A percentile compares a stretch with the other conserved stretches of the same genome.
phyloP scores from a whole-genome alignment of 768 basidiomycete genomes.

The Trametes meyenii region DNA sequence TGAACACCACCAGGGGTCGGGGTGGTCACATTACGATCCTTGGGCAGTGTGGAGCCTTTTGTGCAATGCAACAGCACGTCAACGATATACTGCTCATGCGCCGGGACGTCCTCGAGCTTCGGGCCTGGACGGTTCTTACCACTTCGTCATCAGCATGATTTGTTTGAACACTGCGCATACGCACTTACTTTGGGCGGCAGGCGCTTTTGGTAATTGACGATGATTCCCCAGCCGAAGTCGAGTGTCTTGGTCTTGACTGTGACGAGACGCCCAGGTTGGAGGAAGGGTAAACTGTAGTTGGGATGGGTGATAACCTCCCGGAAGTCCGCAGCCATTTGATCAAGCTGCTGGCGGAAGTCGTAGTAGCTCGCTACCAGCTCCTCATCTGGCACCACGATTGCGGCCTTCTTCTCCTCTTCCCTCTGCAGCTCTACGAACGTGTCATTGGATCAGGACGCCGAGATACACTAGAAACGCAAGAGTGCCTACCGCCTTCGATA shows the following conservation, averaged over 20 bases:
- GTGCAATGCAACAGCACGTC: constrained; percentile 89
- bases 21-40: constrained; percentile 55
- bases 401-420: constrained; percentile 67
- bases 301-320: constrained; percentile 93
- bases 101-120: constrained; percentile 66
- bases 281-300: constrained; percentile 90
- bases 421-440: constrained; percentile 61
- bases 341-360: constrained; percentile 89
- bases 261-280: constrained; percentile 91
- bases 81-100: constrained; percentile 91
- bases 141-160: neutral
- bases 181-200: constrained; percentile 70
- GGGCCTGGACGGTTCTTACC: constrained; percentile 66
- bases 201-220: constrained; percentile 91
- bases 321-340: constrained; percentile 87
- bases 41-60: constrained; percentile 58
- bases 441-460: neutral
- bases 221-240: constrained; percentile 96
- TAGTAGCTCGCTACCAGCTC: constrained; percentile 86
- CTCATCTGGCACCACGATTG: constrained; percentile 82
- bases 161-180: neutral
- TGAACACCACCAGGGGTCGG: constrained; percentile 70
- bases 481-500: constrained; percentile 73
- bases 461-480: neutral
- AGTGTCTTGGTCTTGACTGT: constrained; percentile 83